A percentile compares a stretch with the other conserved stretches of the same genome.
Evolutionary conservation across 163 green algal genomes (phyloP).

Genomic region (Dunaliella salina): DNA sequence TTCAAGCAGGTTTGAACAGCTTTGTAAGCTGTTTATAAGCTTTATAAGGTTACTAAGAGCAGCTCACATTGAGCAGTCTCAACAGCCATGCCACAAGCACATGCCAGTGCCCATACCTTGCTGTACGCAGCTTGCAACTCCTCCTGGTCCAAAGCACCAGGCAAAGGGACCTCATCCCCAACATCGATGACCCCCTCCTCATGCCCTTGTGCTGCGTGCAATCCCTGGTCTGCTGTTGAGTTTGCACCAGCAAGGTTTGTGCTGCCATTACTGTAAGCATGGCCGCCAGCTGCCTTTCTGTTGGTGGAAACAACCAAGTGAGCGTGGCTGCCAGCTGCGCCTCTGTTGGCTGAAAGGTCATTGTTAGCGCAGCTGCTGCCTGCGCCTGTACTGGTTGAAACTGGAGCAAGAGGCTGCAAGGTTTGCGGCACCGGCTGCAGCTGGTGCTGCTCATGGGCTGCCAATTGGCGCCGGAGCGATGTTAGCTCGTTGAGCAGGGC

Average conservation of each 20-base stretch:
- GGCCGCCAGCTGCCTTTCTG: neutral
- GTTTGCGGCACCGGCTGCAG: neutral
- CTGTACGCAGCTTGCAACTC: constrained; percentile 11
- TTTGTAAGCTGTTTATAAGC: too few species aligned
- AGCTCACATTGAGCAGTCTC: too few species aligned
- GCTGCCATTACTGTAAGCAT: neutral
- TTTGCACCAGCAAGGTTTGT: too few species aligned
- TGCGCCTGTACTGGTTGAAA: neutral
- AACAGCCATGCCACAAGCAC: too few species aligned
- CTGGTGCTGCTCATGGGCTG: constrained; percentile 17
- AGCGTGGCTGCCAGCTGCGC: too few species aligned
- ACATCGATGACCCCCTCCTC: neutral
- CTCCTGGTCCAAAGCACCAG: neutral
- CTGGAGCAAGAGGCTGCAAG: neutral
- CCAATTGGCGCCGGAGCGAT: constrained; percentile 7
- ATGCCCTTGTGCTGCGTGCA: too few species aligned
- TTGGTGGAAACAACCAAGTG: neutral
- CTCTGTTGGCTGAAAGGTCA: neutral
- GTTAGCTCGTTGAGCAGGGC: constrained; percentile 20
- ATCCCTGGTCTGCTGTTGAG: too few species aligned
- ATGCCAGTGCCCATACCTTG: constrained; percentile 4
- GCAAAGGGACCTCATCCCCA: neutral
- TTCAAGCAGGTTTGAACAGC: too few species aligned
- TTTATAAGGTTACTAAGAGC: too few species aligned
- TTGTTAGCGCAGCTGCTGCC: neutral